Evolutionary conservation across 2,329 filamentous ascomycete genomes (phyloP).

Genomic region (Alternaria longipes): DNA sequence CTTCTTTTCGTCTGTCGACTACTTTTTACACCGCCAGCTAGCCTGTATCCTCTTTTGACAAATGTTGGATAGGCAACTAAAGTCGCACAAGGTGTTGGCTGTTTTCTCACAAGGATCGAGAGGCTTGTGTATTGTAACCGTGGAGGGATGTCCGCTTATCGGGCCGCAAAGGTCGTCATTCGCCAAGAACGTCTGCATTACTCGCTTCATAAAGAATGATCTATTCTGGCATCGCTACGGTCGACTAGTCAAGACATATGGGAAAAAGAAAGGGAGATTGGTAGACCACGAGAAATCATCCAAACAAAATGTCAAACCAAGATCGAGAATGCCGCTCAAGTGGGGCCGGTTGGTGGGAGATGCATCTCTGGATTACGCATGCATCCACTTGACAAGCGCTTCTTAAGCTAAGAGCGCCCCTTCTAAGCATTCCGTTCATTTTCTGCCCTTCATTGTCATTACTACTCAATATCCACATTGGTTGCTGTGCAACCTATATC

Average conservation of each 20-base stretch:
- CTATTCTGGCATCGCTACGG: neutral
- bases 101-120: neutral
- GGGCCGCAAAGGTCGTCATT: constrained; percentile 6
- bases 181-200: neutral
- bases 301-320: neutral
- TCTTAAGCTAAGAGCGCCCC: neutral
- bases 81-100: neutral
- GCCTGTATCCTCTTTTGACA: neutral
- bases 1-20: neutral
- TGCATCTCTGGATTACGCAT: neutral
- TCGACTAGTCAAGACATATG: neutral
- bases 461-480: neutral
- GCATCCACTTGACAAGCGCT: neutral
- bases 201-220: neutral
- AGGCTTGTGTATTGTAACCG: neutral
- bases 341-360: constrained; percentile 3
- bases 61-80: neutral
- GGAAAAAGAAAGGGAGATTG: too few relatives aligned
- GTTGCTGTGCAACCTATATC: neutral
- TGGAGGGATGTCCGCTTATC: constrained; percentile 4
- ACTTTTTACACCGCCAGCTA: neutral
- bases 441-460: neutral
- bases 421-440: neutral
- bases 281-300: too few relatives aligned
- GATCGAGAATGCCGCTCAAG: constrained; percentile 1